Conservation (phyloP, 345 rosid species). For the Sisymbrium altissimum region DNA sequence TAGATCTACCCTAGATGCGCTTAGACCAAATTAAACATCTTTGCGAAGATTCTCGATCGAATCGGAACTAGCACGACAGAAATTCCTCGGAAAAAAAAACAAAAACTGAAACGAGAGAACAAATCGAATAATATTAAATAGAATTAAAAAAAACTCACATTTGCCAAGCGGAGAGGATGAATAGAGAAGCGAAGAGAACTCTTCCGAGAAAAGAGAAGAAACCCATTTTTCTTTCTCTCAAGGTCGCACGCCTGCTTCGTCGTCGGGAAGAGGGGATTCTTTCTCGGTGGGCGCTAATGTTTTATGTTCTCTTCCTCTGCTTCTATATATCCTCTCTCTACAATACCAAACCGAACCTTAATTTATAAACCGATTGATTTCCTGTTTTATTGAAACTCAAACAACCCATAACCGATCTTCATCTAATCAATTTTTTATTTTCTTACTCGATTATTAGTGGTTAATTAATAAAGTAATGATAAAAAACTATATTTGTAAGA, state of each 20-base stretch:
- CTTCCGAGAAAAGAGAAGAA: conserved; percentile 88
- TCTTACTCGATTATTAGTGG: too few relatives aligned
- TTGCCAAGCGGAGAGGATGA: conserved; percentile 92
- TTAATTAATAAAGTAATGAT: too few relatives aligned
- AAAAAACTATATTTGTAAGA: too few relatives aligned
- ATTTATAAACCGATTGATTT: background rate
- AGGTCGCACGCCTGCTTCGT: conserved; percentile 1
- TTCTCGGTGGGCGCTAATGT: conserved; percentile 8
- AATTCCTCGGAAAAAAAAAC: background rate
- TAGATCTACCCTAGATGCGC: conserved; percentile 10
- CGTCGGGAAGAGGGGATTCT: conserved; percentile 21
- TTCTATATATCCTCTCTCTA: too few relatives aligned
- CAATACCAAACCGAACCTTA: background rate
- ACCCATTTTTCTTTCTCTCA: conserved; percentile 49
- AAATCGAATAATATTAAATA: background rate
- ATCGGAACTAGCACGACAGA: too few relatives aligned
- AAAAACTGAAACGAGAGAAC: conserved; percentile 1
- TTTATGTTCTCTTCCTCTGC: conserved; percentile 15
- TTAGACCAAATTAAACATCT: conserved; percentile 4
- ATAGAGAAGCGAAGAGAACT: conserved; percentile 79
- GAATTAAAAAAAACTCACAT: conserved; percentile 37
- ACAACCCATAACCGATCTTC: background rate
- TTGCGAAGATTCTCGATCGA: background rate
- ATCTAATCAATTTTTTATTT: too few relatives aligned
- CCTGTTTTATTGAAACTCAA: background rate